phyloP scores from a whole-genome alignment of 176 grass and related monocot species.

The Bolboschoenus planiculmis region DNA sequence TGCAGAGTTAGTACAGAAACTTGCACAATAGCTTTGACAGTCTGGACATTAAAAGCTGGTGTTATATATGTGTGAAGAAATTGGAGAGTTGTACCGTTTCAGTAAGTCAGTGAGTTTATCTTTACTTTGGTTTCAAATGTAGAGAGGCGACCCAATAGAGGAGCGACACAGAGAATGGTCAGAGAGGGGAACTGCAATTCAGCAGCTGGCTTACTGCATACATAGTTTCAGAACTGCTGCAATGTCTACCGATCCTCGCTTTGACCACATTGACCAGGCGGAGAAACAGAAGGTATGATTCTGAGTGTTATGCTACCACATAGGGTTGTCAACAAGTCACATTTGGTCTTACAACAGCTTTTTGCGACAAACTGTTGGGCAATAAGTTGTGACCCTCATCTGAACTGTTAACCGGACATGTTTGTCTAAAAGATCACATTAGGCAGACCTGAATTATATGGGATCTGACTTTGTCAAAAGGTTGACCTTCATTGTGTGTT shows the following conservation, averaged over 20 bases:
- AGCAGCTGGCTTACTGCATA: slow-evolving; percentile 60
- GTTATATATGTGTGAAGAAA: neutral
- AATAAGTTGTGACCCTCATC: neutral
- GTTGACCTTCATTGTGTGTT: neutral
- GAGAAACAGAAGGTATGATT: slow-evolving; percentile 82
- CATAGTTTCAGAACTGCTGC: slow-evolving; percentile 77
- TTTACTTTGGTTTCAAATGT: slow-evolving; percentile 3
- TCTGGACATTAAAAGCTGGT: neutral
- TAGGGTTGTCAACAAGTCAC: neutral
- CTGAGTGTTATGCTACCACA: neutral
- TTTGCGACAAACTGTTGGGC: neutral
- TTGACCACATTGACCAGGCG: slow-evolving; percentile 73
- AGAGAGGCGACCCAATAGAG: slow-evolving; percentile 77
- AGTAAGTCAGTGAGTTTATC: neutral
- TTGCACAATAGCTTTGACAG: neutral
- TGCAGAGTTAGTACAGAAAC: neutral
- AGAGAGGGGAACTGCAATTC: slow-evolving; percentile 31
- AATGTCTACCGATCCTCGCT: slow-evolving; percentile 53
- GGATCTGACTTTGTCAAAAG: neutral
- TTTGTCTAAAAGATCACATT: neutral
- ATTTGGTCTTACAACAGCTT: neutral
- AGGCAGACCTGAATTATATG: neutral
- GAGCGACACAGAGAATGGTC: slow-evolving; percentile 50
- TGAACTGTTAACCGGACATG: neutral
- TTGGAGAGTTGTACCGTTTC: neutral